Evolutionary conservation across 2,329 filamentous ascomycete genomes (phyloP), one percentile per base, ranked within the genome.

Genomic region (Clathrospora elynae): DNA sequence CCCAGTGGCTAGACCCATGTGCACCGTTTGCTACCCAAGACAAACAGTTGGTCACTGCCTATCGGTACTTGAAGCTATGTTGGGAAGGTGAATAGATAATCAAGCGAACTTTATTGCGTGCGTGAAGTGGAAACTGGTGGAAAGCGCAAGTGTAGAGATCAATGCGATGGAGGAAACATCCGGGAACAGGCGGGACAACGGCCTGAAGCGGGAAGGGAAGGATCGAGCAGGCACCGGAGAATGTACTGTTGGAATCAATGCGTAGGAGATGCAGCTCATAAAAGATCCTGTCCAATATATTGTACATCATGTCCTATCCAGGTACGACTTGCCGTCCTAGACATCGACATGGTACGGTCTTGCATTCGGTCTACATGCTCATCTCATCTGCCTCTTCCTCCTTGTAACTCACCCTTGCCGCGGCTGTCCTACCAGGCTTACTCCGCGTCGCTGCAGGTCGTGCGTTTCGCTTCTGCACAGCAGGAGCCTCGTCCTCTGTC

Each of bases 321-420:
- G n/a, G n/a, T n/a, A n/a, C n/a, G n/a, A n/a, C 18, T n/a, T 12
- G 13, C 32, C 22, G 25, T 33, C 5, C 13, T 36, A 18, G 13
- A 13, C 32, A 28, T 18, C 20, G 19, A 17, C 23, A 36, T 36
- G 32, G 34, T 47, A 30, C 37, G 28, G 34, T 42, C 19, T 25
- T 38, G 39, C 33, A 30, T 5, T 25, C 13, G 26, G 20, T 18
- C 46, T 55, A 62, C 46, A 51, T 29, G 43, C 43, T 59, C 56
- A 63, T 61, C 35, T 61, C 60, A 16, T 63, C 64, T 23, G 41
- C 55, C 7, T 66, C 64, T 35, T 67, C 66, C 35, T 69, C 66
- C 37, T 66, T 67, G 54, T 70, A 70, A 42, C 60, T 67, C 3
- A 70, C 58, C 36, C 49, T 54, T 26, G 51, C 42, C 39, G 55